phyloP scores from a whole-genome alignment of 2,329 filamentous ascomycete species.

The Raffaelea deltoideospora region DNA sequence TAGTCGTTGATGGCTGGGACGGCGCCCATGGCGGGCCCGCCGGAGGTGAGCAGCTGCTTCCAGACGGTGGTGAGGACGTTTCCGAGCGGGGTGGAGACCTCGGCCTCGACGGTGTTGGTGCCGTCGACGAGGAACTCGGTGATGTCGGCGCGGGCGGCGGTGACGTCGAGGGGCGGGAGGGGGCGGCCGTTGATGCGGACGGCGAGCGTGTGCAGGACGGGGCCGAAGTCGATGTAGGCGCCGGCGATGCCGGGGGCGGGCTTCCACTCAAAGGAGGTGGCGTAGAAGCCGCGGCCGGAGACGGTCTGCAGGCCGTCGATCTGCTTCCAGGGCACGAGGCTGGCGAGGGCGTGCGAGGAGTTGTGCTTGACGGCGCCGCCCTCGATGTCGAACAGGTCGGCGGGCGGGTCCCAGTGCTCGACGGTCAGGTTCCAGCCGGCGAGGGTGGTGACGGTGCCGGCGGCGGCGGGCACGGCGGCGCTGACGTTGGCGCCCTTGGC shows the following conservation, averaged over 20 bases:
- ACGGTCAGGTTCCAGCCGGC: slow-evolving; percentile 4
- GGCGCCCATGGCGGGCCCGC: neutral
- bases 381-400: slow-evolving; percentile 1
- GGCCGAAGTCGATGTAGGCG: slow-evolving; percentile 4
- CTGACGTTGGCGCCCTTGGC: neutral
- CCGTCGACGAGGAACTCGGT: slow-evolving; percentile 1
- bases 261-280: slow-evolving; percentile 1
- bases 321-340: slow-evolving; percentile 1
- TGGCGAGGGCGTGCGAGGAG: slow-evolving; percentile 1
- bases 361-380: slow-evolving; percentile 1
- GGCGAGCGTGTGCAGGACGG: slow-evolving; percentile 2
- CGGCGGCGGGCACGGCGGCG: neutral
- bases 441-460: slow-evolving; percentile 2
- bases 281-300: slow-evolving; percentile 4
- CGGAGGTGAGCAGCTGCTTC: neutral
- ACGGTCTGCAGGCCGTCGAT: slow-evolving; percentile 1
- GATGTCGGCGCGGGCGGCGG: slow-evolving; percentile 1
- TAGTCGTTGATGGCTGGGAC: neutral
- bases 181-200: slow-evolving; percentile 3
- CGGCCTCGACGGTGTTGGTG: slow-evolving; percentile 2
- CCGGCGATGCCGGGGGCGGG: neutral
- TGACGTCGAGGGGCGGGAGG: slow-evolving; percentile 4
- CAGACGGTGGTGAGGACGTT: slow-evolving; percentile 2
- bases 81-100: slow-evolving; percentile 1
- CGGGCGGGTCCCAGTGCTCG: slow-evolving; percentile 6